phyloP scores from a whole-genome alignment of 495 filamentous ascomycete genomes.

The Aspergillus homomorphus region DNA sequence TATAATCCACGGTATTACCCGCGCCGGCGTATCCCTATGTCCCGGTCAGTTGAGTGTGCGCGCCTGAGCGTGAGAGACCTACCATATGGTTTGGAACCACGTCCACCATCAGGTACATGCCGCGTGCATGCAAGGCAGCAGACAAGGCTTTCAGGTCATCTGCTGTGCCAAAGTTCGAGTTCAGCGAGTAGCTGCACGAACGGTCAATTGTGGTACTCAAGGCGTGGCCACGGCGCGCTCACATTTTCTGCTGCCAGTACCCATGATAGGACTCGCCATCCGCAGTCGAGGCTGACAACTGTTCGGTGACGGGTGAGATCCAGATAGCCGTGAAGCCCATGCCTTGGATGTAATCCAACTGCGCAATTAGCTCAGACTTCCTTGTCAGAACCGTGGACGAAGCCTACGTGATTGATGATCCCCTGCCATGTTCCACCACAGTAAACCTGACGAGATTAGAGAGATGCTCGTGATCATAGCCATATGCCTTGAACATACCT shows the following conservation, averaged over 20 bases:
- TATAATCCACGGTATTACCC: constrained; percentile 56
- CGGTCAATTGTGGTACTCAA: not conserved
- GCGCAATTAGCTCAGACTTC: constrained; percentile 8
- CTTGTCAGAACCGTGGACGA: not conserved
- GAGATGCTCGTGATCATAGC: not conserved
- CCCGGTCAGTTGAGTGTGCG: not conserved
- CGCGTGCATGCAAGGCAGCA: constrained; percentile 55
- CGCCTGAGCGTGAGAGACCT: constrained; percentile 1
- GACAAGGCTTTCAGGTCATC: constrained; percentile 61
- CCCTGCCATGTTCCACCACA: constrained; percentile 76
- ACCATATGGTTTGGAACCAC: constrained; percentile 77
- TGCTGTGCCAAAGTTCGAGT: constrained; percentile 63
- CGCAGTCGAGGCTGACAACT: constrained; percentile 50
- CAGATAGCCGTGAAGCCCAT: constrained; percentile 82
- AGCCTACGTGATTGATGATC: constrained; percentile 58
- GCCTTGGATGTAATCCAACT: constrained; percentile 57
- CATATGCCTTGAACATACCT: constrained; percentile 17
- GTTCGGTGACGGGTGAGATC: constrained; percentile 72
- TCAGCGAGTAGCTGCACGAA: constrained; percentile 49
- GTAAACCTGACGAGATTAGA: constrained; percentile 41
- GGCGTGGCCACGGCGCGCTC: constrained; percentile 1
- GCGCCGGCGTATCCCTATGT: constrained; percentile 55
- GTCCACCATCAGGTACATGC: constrained; percentile 77
- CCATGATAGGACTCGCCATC: constrained; percentile 66
- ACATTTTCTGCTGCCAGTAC: constrained; percentile 72